Evolutionary conservation across 2,329 filamentous ascomycete species (phyloP).

Genomic region (Clathrospora elynae): DNA sequence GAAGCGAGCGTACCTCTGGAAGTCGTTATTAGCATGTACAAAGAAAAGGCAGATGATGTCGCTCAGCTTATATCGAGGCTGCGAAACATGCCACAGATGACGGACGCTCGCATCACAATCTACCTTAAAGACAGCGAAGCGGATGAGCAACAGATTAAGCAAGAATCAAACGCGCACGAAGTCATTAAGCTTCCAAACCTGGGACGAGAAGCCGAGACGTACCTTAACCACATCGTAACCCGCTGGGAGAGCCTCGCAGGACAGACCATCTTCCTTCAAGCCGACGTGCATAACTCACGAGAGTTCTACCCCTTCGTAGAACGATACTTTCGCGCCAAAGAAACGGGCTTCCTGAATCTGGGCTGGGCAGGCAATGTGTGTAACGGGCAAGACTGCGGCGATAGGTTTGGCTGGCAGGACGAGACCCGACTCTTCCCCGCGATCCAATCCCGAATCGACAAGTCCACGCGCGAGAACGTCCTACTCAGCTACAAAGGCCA

Average conservation of each 20-base stretch:
- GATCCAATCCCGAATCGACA: slow-evolving; percentile 37
- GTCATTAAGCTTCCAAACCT: slow-evolving; percentile 45
- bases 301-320: slow-evolving; percentile 47
- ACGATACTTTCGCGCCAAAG: slow-evolving; percentile 44
- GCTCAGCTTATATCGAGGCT: slow-evolving; percentile 29
- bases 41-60: slow-evolving; percentile 38
- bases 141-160: slow-evolving; percentile 24
- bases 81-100: slow-evolving; percentile 25
- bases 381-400: slow-evolving; percentile 48
- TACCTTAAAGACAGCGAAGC: slow-evolving; percentile 43
- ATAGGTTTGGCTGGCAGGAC: slow-evolving; percentile 51
- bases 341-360: slow-evolving; percentile 55
- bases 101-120: slow-evolving; percentile 31
- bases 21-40: slow-evolving; percentile 49
- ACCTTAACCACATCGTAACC: slow-evolving; percentile 54
- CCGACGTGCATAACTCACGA: slow-evolving; percentile 48
- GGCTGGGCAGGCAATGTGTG: slow-evolving; percentile 50
- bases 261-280: slow-evolving; percentile 57
- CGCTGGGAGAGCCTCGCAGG: slow-evolving; percentile 52
- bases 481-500: slow-evolving; percentile 55
- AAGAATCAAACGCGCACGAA: slow-evolving; percentile 29
- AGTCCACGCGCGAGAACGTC: slow-evolving; percentile 39
- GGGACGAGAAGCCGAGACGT: slow-evolving; percentile 55
- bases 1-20: slow-evolving; percentile 29
- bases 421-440: slow-evolving; percentile 46